phyloP scores from a whole-genome alignment of 345 rosid species.

The Balakata baccata region DNA sequence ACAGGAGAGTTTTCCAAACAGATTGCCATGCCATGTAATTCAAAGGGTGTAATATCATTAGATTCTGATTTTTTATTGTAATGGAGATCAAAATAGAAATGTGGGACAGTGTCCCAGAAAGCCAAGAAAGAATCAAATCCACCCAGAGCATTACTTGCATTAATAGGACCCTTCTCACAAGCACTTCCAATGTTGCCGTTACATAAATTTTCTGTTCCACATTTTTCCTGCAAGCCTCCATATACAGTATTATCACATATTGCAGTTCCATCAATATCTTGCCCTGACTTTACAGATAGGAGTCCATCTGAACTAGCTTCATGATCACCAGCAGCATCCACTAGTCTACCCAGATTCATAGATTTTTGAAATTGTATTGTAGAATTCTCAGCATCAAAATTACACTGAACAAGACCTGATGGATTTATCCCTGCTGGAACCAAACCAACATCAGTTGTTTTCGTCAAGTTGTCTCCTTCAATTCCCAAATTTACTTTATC shows the following conservation, averaged over 20 bases:
- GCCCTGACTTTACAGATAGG: constrained; percentile 19
- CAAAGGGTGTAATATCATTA: constrained; percentile 50
- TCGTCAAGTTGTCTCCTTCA: constrained; percentile 35
- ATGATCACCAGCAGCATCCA: constrained; percentile 15
- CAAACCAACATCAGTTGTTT: constrained; percentile 31
- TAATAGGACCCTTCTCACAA: constrained; percentile 65
- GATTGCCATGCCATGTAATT: constrained; percentile 83
- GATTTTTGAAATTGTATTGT: constrained; percentile 27
- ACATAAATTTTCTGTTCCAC: constrained; percentile 20
- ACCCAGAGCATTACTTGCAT: constrained; percentile 56
- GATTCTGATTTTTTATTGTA: constrained; percentile 52
- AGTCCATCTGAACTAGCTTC: constrained; percentile 19
- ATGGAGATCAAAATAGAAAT: constrained; percentile 85
- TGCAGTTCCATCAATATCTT: constrained; percentile 23
- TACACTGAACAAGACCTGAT: constrained; percentile 22
- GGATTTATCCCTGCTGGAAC: constrained; percentile 38
- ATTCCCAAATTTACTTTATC: constrained; percentile 30
- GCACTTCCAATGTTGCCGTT: constrained; percentile 35
- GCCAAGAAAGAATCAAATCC: constrained; percentile 90
- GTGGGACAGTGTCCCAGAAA: constrained; percentile 59
- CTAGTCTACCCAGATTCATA: neutral
- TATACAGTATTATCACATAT: constrained; percentile 16
- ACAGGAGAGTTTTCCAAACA: constrained; percentile 89
- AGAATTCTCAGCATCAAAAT: constrained; percentile 28
- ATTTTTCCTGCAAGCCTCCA: constrained; percentile 12